phyloP scores from a whole-genome alignment of 306 rosid species.

The Cucurbita moschata region DNA sequence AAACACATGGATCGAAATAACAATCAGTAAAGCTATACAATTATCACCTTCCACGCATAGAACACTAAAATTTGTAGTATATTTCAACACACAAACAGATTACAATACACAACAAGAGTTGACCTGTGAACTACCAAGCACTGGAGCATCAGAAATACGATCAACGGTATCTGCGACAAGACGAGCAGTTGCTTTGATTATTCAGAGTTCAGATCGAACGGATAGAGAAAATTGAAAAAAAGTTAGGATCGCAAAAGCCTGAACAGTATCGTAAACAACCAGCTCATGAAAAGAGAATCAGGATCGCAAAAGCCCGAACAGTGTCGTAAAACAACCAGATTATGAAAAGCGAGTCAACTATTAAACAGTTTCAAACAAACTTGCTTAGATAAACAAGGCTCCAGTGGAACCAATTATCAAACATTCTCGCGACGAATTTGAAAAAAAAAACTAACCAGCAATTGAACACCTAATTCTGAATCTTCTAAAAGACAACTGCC shows the following conservation, averaged over 20 bases:
- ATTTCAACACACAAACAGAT: background rate
- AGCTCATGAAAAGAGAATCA: background rate
- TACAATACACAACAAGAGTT: background rate
- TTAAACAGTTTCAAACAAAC: background rate
- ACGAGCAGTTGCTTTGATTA: background rate
- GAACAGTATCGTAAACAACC: background rate
- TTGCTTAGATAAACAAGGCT: background rate
- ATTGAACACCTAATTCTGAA: slow-evolving; percentile 11
- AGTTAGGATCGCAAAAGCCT: background rate
- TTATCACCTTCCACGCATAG: background rate
- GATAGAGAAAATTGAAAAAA: background rate
- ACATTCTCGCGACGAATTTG: background rate
- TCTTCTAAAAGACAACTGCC: slow-evolving; percentile 1
- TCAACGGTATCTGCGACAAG: slow-evolving; percentile 25
- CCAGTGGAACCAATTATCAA: background rate
- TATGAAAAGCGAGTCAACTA: background rate
- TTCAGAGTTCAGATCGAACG: background rate
- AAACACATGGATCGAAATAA: background rate
- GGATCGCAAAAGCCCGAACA: background rate
- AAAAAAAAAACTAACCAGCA: slow-evolving; percentile 18
- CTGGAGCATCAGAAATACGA: slow-evolving; percentile 30
- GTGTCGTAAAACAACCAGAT: background rate
- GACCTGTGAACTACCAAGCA: slow-evolving; percentile 48
- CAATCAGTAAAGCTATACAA: background rate
- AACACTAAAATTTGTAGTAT: background rate